Base-by-base conservation (phyloP, 163 green algal genomes). In the Picocystis sp. region DNA sequence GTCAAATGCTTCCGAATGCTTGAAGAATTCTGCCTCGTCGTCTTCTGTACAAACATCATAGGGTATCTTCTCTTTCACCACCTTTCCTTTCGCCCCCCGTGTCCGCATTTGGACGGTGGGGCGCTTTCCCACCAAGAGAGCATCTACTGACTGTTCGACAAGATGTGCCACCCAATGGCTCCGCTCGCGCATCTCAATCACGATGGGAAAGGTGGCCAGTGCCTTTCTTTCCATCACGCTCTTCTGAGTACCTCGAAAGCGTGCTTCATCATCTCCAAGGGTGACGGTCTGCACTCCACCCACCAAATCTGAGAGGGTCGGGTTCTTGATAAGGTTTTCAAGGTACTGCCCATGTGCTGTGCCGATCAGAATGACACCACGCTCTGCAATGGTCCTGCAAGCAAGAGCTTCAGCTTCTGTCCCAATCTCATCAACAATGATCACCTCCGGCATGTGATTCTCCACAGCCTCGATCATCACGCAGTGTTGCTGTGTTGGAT, bases 381-480 rank as follows among this genome's bases (percentile, higher is more conserved):
- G 62, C 51, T 95, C 80, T 9, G 87, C 75, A n/a, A 97, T 95
- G 38, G 83, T 95, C 19, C 81, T 58, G 11, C 81, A 84, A 42
- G 87, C 87, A 15, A 80, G 22, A 10, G 81, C 83, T 70, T 97
- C 87, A 1, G 65, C 76, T 56, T 91, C 82, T 1, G 81, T 96
- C 45, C 87, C 87, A 35, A 97, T 94, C 68, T 97, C 87, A 45
- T 97, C 87, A 24, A 96, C 89, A 3, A 95, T 78, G 1, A 95
- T 76, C 3, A 70, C 66, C 55, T 82, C 63, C 1, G 86, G 86
- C 81, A 91, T 93, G 77, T 95, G 86, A 61, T 95, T 95, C 63
- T 95, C 86, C 57, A 96, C 86, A 14, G 87, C 87, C 73, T 96
- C 89, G n/a, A 95, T 87, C 87, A 96, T 96, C 33, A 94, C 72